phyloP scores from a whole-genome alignment of 2,329 filamentous ascomycete genomes.

The Pseudohalonectria lignicola region DNA sequence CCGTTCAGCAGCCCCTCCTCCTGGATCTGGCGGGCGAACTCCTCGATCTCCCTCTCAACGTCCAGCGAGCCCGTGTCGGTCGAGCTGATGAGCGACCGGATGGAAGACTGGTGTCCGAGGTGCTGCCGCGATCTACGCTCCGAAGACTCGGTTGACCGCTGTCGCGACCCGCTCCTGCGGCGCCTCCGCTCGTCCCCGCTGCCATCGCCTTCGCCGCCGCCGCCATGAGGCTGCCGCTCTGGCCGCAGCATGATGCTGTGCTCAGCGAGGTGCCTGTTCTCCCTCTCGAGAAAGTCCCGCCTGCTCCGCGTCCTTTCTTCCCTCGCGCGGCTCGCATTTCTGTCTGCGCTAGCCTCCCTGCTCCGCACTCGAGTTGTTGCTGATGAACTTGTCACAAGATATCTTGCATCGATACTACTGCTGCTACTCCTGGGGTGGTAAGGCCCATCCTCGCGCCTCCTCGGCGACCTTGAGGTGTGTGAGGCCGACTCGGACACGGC shows the following conservation, averaged over 20 bases:
- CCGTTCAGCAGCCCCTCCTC: slow-evolving; percentile 70
- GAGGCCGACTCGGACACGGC: slow-evolving; percentile 36
- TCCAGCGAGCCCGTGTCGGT: slow-evolving; percentile 67
- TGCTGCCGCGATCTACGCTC: slow-evolving; percentile 35
- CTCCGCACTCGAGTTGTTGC: no score
- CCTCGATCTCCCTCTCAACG: slow-evolving; percentile 80
- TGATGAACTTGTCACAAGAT: no score
- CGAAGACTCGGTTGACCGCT: slow-evolving; percentile 24
- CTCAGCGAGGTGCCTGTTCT: slow-evolving; percentile 17
- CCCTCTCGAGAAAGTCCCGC: slow-evolving; percentile 17
- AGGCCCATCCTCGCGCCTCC: slow-evolving; percentile 1
- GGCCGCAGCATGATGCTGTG: slow-evolving; percentile 25
- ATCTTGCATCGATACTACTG: not conserved
- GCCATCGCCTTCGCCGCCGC: slow-evolving; percentile 7
- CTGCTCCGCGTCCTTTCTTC: slow-evolving; percentile 9
- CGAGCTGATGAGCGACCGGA: slow-evolving; percentile 73
- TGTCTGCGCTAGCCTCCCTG: slow-evolving; percentile 7
- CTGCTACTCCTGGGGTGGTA: not conserved
- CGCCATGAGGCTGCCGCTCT: slow-evolving; percentile 22
- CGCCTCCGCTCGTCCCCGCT: slow-evolving; percentile 20
- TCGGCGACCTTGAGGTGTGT: not conserved
- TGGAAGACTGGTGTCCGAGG: slow-evolving; percentile 80
- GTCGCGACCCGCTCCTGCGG: slow-evolving; percentile 32
- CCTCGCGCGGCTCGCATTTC: slow-evolving; percentile 14
- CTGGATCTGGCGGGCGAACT: slow-evolving; percentile 69